Evolutionary conservation across 805 yeast genomes (phyloP).

Genomic region (Metschnikowia aberdeeniae): DNA sequence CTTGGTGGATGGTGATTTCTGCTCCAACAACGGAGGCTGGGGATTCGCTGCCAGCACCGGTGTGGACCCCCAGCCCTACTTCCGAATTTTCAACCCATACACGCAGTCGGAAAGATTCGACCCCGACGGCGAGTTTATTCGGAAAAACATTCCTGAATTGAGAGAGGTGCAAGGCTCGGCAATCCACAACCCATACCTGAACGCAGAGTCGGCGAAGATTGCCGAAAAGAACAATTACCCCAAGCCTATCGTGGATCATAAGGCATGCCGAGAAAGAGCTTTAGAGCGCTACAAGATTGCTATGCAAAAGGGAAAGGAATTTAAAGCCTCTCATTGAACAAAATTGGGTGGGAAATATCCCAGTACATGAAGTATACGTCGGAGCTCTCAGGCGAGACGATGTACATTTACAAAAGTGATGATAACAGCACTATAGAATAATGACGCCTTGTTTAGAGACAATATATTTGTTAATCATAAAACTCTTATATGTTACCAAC

Average conservation of each 20-base stretch:
- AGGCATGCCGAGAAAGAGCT: constrained; percentile 39
- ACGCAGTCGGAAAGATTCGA: constrained; percentile 49
- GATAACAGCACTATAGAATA: too few species aligned
- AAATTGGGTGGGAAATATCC: background rate
- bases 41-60: constrained; percentile 51
- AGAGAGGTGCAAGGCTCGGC: constrained; percentile 25
- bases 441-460: too few species aligned
- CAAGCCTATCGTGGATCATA: constrained; percentile 42
- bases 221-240: constrained; percentile 36
- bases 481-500: too few species aligned
- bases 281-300: constrained; percentile 40
- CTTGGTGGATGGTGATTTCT: constrained; percentile 49
- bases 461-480: background rate
- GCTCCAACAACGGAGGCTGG: constrained; percentile 59
- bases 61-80: constrained; percentile 54
- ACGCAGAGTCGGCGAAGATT: constrained; percentile 21
- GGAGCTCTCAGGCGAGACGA: too few species aligned
- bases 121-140: constrained; percentile 43
- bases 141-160: constrained; percentile 49
- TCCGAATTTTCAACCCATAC: constrained; percentile 51
- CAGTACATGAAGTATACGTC: too few species aligned
- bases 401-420: too few species aligned
- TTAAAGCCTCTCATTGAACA: constrained; percentile 2
- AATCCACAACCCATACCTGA: constrained; percentile 32
- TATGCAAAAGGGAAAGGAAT: constrained; percentile 16